Evolutionary conservation across 139 green algal genomes (phyloP).

Genomic region (Dunaliella primolecta): DNA sequence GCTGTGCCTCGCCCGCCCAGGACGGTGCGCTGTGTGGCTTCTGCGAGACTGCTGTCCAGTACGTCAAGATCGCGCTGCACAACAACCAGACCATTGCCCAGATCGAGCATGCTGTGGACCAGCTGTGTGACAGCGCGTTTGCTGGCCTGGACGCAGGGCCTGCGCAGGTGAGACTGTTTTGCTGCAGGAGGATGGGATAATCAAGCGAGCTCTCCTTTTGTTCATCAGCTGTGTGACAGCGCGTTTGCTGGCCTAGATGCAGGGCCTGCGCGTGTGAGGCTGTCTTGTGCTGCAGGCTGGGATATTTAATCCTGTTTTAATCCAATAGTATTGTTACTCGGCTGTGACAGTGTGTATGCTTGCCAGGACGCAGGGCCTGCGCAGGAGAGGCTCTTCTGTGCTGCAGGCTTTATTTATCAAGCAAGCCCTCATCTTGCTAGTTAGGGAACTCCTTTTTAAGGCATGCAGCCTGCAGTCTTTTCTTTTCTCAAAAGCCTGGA

Average conservation of each 20-base stretch:
- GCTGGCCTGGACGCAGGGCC: conserved; percentile 37
- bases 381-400: too few relatives aligned
- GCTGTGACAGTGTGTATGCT: conserved; percentile 50
- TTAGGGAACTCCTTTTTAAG: too few relatives aligned
- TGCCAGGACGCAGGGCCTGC: conserved; percentile 43
- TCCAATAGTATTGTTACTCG: conserved; percentile 30
- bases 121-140: conserved; percentile 56
- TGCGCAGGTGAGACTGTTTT: conserved; percentile 58
- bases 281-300: too few relatives aligned
- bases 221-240: conserved; percentile 62
- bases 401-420: too few relatives aligned
- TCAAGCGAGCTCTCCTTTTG: not conserved
- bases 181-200: too few relatives aligned
- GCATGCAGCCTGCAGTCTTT: too few relatives aligned
- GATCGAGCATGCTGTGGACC: conserved; percentile 43
- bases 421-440: too few relatives aligned
- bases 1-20: too few relatives aligned
- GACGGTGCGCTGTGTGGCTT: conserved; percentile 63
- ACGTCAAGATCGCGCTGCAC: conserved; percentile 72
- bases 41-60: conserved; percentile 78
- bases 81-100: conserved; percentile 74
- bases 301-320: not conserved
- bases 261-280: conserved; percentile 60
- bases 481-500: too few relatives aligned
- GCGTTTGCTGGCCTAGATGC: conserved; percentile 31